These are phyloP conservation scores for Neolecta irregularis DNA, from an alignment of 1,139 yeast genomes.

Conservation along the genomic window DNA sequence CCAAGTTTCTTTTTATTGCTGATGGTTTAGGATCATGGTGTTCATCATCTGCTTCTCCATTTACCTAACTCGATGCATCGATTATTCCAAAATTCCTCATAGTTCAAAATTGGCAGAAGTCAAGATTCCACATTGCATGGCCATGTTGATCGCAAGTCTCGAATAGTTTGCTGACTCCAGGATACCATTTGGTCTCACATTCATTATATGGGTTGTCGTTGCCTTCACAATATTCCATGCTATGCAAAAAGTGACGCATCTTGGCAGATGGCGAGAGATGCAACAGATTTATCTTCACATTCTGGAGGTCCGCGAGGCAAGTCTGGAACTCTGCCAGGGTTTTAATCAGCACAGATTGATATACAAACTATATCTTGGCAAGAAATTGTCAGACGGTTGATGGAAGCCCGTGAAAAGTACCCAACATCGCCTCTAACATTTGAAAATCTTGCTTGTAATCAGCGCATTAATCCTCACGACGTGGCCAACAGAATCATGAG, in stretches of 20 bases:
- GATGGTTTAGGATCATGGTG: constrained; percentile 53
- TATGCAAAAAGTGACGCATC: constrained; percentile 37
- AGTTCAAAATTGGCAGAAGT: constrained; percentile 34
- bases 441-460: constrained; percentile 28
- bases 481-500: constrained; percentile 94
- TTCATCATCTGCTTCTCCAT: constrained; percentile 69
- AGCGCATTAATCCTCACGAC: constrained; percentile 47
- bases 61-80: constrained; percentile 70
- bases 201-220: constrained; percentile 47
- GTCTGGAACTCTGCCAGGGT: background rate
- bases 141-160: constrained; percentile 32
- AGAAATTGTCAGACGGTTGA: constrained; percentile 61
- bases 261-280: constrained; percentile 44
- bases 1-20: too few relatives aligned
- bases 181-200: constrained; percentile 27
- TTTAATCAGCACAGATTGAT: constrained; percentile 42
- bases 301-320: constrained; percentile 36
- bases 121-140: constrained; percentile 45
- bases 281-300: constrained; percentile 50
- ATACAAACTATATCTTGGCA: constrained; percentile 91
- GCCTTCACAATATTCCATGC: constrained; percentile 41
- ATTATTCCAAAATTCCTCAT: constrained; percentile 36
- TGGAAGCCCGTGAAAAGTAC: constrained; percentile 64
- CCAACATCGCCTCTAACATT: too few relatives aligned
- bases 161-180: constrained; percentile 13